Percentiles rank a stretch among this genome's conserved stretches.
These are phyloP conservation scores for Phytophthora sansomeana DNA, from an alignment of 352 stramenopile species.

Conservation along the genomic window DNA sequence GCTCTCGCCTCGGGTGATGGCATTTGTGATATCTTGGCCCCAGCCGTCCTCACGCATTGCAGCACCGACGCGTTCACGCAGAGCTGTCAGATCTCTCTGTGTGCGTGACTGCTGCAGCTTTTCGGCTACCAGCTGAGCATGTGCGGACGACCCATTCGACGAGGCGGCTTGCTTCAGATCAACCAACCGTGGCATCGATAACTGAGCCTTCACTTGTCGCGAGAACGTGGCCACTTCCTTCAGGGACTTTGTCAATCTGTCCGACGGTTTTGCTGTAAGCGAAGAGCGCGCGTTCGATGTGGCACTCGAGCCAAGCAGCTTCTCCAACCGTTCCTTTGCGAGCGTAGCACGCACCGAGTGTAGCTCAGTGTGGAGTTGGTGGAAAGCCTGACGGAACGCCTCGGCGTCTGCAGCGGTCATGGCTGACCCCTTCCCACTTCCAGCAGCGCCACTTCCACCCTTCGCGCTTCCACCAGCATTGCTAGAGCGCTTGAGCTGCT, in stretches of 20 bases:
- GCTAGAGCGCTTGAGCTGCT: constrained; percentile 79
- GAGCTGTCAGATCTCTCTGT: constrained; percentile 43
- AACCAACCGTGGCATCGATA: constrained; percentile 76
- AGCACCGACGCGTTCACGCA: constrained; percentile 55
- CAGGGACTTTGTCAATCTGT: constrained; percentile 44
- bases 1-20: constrained; percentile 67
- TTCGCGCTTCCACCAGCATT: constrained; percentile 46
- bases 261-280: constrained; percentile 29
- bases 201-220: constrained; percentile 57
- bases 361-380: constrained; percentile 63
- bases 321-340: constrained; percentile 69
- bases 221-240: constrained; percentile 64
- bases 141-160: constrained; percentile 27
- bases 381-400: constrained; percentile 67
- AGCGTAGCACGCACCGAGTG: constrained; percentile 56
- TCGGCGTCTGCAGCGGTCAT: constrained; percentile 58
- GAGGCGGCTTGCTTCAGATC: constrained; percentile 49
- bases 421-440: constrained; percentile 37
- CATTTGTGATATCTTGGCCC: constrained; percentile 61
- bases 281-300: constrained; percentile 5
- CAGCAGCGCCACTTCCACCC: constrained; percentile 23
- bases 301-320: constrained; percentile 46
- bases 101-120: constrained; percentile 59
- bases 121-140: constrained; percentile 57
- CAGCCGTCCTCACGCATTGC: constrained; percentile 61